Conservation (phyloP, 2,329 filamentous ascomycete species). For the Neofusicoccum kwambonambiense region DNA sequence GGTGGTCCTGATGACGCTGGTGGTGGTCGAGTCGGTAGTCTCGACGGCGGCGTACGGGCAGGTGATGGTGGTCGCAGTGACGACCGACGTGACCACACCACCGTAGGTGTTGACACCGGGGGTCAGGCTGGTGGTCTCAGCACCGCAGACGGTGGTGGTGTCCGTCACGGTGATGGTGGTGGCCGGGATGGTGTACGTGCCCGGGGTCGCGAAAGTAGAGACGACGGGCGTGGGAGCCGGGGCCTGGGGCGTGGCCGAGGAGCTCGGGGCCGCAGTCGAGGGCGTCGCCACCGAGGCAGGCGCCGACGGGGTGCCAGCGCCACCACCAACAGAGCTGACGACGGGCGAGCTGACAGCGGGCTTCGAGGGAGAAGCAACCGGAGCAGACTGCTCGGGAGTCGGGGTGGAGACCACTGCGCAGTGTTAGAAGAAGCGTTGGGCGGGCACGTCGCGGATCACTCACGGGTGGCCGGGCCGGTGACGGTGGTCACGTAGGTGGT, state of each 20-base stretch:
- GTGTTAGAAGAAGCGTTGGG: not conserved
- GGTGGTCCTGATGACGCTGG: constrained; percentile 67
- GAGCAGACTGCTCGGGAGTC: not conserved
- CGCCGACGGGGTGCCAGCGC: not conserved
- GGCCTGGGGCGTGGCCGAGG: constrained; percentile 25
- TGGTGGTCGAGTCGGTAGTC: constrained; percentile 58
- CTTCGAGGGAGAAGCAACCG: not conserved
- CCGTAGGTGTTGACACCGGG: constrained; percentile 68
- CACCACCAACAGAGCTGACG: not conserved
- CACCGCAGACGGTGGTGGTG: constrained; percentile 66
- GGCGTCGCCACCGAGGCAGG: not conserved
- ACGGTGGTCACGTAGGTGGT: constrained; percentile 72
- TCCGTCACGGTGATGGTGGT: constrained; percentile 67
- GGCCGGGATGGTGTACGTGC: constrained; percentile 73
- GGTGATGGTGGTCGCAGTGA: constrained; percentile 63
- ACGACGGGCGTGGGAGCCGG: constrained; percentile 43
- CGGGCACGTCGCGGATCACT: constrained; percentile 26
- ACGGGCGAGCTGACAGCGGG: not conserved
- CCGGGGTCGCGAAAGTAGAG: constrained; percentile 61
- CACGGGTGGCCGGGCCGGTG: constrained; percentile 66
- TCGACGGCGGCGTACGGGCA: constrained; percentile 68
- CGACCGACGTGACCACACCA: constrained; percentile 70
- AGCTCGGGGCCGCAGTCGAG: constrained; percentile 26
- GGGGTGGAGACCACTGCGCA: not conserved
- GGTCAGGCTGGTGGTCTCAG: constrained; percentile 61